Evolutionary conservation across 2,329 filamentous ascomycete genomes (phyloP).

Genomic region (Sclerotinia spermophila): DNA sequence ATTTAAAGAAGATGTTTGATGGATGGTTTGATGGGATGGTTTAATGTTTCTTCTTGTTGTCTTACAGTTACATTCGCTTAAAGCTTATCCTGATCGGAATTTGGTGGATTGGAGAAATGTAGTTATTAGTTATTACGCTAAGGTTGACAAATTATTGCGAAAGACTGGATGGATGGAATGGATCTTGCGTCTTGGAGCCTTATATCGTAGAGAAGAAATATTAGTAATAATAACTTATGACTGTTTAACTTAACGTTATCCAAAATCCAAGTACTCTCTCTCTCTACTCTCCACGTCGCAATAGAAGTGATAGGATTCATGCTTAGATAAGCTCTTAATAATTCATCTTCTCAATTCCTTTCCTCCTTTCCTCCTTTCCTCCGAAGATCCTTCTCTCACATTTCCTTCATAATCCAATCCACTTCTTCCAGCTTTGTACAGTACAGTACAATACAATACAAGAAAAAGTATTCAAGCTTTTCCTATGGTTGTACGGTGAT

Average conservation of each 20-base stretch:
- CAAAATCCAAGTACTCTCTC: too few relatives aligned
- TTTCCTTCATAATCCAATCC: not conserved
- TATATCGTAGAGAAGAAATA: too few relatives aligned
- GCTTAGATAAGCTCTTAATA: not conserved
- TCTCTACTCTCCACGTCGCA: too few relatives aligned
- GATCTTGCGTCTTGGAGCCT: not conserved
- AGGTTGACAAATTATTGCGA: not conserved
- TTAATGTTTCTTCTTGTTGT: constrained; percentile 1
- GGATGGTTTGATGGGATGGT: too few relatives aligned
- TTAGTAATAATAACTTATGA: too few relatives aligned
- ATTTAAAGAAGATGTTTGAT: not conserved
- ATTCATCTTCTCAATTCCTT: not conserved
- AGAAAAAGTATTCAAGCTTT: not conserved
- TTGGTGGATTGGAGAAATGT: not conserved
- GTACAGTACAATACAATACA: not conserved
- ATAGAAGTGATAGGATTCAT: not conserved
- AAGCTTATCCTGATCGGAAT: not conserved
- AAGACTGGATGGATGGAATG: not conserved
- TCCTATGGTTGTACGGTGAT: not conserved
- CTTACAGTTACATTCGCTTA: constrained; percentile 8
- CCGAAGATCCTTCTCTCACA: not conserved
- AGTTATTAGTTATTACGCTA: too few relatives aligned
- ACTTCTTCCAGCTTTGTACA: not conserved
- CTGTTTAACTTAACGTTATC: too few relatives aligned
- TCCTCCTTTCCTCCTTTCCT: not conserved